Conservation (phyloP, 169 alveolate genomes). For the Eimeria sp. region DNA sequence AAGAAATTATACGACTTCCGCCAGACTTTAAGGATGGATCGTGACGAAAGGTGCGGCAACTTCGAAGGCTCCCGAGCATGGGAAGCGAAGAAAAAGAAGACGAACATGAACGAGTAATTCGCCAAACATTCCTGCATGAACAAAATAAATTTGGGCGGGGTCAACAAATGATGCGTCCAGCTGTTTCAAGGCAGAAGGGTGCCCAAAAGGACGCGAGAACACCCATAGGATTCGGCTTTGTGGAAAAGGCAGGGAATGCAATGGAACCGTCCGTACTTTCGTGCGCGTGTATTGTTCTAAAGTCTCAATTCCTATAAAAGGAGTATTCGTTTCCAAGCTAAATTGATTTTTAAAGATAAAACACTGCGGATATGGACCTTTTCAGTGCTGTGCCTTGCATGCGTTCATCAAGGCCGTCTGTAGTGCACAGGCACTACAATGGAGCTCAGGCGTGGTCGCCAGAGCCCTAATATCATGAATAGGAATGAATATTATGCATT, state of each 20-base stretch:
- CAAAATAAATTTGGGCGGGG: neutral
- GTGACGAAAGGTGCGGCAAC: neutral
- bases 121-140: neutral
- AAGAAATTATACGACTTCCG: neutral
- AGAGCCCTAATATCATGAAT: too few relatives aligned
- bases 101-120: neutral
- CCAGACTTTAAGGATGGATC: neutral
- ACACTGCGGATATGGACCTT: neutral
- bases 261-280: neutral
- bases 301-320: neutral
- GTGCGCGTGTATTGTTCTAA: neutral
- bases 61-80: conserved; percentile 4
- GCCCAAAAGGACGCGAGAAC: neutral
- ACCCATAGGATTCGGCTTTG: neutral
- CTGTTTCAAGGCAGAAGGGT: neutral
- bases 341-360: neutral
- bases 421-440: too few relatives aligned
- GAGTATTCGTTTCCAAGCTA: neutral
- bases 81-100: neutral
- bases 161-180: neutral
- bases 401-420: neutral
- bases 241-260: neutral
- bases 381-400: neutral
- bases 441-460: too few relatives aligned
- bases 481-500: too few relatives aligned